phyloP scores from a whole-genome alignment of 106 monocot species.

The Alisma plantagoaquatica region DNA sequence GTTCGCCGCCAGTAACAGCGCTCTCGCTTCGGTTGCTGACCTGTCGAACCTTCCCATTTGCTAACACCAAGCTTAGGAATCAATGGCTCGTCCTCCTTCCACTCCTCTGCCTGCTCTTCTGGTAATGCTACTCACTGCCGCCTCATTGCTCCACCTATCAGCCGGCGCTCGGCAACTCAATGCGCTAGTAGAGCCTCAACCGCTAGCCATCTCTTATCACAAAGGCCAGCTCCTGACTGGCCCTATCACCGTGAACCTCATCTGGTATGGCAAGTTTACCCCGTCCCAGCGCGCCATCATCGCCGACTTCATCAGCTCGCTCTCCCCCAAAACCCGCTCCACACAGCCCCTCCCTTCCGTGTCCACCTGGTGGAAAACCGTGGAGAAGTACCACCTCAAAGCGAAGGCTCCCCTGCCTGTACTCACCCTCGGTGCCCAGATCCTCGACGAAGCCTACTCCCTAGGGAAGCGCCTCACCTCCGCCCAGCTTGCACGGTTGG shows the following conservation, averaged over 20 bases:
- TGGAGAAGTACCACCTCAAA: no score
- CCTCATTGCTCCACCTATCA: not conserved
- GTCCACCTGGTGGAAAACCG: no score
- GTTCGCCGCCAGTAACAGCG: no score
- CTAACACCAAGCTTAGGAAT: no score
- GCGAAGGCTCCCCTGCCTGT: no score
- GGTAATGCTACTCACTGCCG: not conserved
- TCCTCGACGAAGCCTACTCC: slow-evolving; percentile 30
- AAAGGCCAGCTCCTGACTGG: slow-evolving; percentile 11
- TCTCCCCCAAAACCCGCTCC: slow-evolving; percentile 27
- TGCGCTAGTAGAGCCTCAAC: slow-evolving; percentile 4
- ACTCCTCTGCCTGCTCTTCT: no score
- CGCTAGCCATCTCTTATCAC: slow-evolving; percentile 3
- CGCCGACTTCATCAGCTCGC: slow-evolving; percentile 52
- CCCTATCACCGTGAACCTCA: slow-evolving; percentile 11
- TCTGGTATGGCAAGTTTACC: no score
- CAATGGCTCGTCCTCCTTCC: no score
- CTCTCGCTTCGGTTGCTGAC: no score
- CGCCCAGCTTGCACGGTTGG: slow-evolving; percentile 27
- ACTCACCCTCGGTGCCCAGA: no score
- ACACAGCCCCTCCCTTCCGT: slow-evolving; percentile 28
- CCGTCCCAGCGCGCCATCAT: slow-evolving; percentile 33
- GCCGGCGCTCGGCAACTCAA: not conserved
- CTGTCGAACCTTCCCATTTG: no score
- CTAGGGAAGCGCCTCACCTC: slow-evolving; percentile 24